Base-by-base conservation (phyloP, 1,284 basidiomycete species). In the Leccinum fallax region DNA sequence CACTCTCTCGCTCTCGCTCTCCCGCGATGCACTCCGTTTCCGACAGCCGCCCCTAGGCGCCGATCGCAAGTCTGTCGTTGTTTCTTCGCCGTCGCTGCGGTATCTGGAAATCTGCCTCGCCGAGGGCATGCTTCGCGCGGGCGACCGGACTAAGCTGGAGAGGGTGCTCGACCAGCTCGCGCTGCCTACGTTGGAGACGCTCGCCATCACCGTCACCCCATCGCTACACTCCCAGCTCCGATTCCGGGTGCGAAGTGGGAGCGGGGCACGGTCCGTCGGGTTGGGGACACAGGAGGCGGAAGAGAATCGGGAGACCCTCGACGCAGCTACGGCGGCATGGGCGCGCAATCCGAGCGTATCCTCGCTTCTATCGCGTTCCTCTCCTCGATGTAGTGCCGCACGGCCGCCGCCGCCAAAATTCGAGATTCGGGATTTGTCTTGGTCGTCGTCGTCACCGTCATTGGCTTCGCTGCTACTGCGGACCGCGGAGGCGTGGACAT, bases 101-200 rank as follows among this genome's bases (percentile, higher is more conserved):
- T 11, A 4, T 7, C 57, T 73, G 19, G 60, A 71, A 11, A 15
- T 73, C 51, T 21, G 19, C 9, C 63, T 75, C 21, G 63, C 69
- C 57, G 58, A n/a, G 51, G 74, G 73, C 49, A 58, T 61, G 52
- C 61, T 73, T 57, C 60, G 71, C 1, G 70, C 71, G 55, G 73
- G 70, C 9, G 55, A 70, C 16, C 68, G 64, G 2, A 52, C 58
- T 16, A 32, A 16, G 16, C 53, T 73, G 10, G 63, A 59, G 34
- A 54, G 16, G 46, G 5, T 76, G 16, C 65, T 73, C 24, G 67
- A 73, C 19, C 61, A 13, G 4, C 61, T 73, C 16, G 69, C 59
- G 38, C 24, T 76, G 19, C 71, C 73, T 3, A 55, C 61, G 7
- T 40, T 73, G 2, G 58, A 65, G 43, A 56, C 58, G 13, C 54